Percentiles rank a stretch among this genome's conserved stretches.
Evolutionary conservation across 1,139 yeast species (phyloP).

Genomic region (Blastobotrys persicus): DNA sequence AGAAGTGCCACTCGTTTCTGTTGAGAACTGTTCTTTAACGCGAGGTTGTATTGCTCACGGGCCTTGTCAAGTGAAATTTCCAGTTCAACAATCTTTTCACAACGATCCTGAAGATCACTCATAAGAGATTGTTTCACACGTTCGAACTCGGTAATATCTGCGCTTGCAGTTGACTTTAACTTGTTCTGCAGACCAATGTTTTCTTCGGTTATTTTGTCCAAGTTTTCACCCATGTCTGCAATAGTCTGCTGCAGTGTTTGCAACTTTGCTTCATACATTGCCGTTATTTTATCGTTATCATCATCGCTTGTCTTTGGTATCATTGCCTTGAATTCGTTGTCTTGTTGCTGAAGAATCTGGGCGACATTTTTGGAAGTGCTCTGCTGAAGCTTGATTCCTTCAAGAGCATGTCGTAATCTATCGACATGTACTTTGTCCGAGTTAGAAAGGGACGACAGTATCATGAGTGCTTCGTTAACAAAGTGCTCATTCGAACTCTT

Average conservation of each 20-base stretch:
- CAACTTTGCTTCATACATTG: slow-evolving; percentile 22
- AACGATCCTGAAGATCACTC: slow-evolving; percentile 44
- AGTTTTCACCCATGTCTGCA: slow-evolving; percentile 25
- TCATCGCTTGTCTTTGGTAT: not conserved
- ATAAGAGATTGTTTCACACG: slow-evolving; percentile 40
- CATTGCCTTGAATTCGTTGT: not conserved
- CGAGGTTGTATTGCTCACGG: slow-evolving; percentile 37
- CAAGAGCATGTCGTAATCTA: not conserved
- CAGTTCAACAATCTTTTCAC: slow-evolving; percentile 44
- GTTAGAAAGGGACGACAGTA: not conserved
- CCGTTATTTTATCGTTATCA: not conserved
- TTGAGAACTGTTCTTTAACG: slow-evolving; percentile 36
- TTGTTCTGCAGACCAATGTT: slow-evolving; percentile 19
- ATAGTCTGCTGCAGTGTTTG: slow-evolving; percentile 28
- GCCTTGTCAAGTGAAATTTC: slow-evolving; percentile 44
- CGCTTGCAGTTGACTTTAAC: slow-evolving; percentile 6
- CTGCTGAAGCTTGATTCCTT: not conserved
- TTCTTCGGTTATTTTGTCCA: slow-evolving; percentile 23
- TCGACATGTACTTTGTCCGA: not conserved
- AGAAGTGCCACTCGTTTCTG: slow-evolving; percentile 41
- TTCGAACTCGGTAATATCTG: slow-evolving; percentile 28
- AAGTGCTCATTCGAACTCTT: not conserved
- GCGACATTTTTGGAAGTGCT: not conserved
- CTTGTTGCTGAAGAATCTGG: not conserved
- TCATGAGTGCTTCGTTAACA: not conserved